Base-by-base conservation (phyloP, 2,329 filamentous ascomycete genomes). In the Diaporthe ampelina region DNA sequence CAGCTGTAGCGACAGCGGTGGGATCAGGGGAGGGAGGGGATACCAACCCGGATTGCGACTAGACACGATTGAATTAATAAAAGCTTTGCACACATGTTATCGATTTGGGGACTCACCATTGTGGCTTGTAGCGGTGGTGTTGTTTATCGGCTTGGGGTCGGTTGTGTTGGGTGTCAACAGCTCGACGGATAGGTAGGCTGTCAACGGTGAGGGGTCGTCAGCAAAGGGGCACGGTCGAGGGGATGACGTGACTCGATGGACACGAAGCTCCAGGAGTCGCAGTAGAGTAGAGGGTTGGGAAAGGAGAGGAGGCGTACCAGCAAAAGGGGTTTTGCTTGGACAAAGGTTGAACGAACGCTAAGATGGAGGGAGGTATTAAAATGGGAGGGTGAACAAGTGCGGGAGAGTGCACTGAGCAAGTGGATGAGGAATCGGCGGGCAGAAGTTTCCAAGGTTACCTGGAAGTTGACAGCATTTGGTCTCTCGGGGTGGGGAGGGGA, bases 1-100 rank as follows among this genome's bases (percentile, higher is more conserved):
- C 26, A 67, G 63, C 29, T 9, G 63, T 24, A 15, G 63, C 63
- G 45, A 35, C 29, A 26, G 19, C 29, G 3, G 59, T 69, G 72
- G 63, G 26, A 72, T 71, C 73, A 73, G 70, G 59, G 70, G 74
- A 45, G 29, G 76, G 75, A 73, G 79, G 78, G 78, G 79, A 78
- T 79, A 91, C 89, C 83, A 87, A 92, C 91, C 91, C 91, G 84
- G 91, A 92, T 89, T 91, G 89, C 91, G 91, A 92, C 91, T 92
- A 79, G 54, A 68, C 75, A 50, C 24, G 4, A 35, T n/a, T 50
- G 52, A 10, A 50, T 76, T 67, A 73, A 57, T 35, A 74, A 15
- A 37, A 69, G 21, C 15, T 40, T 15, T 61, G 32, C 43, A 69
- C 21, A 32, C 21, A 48, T 21, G 35, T 56, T 1, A n/a, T 50